Conservation (phyloP, 371 early-diverging fungal species). For the Blakeslea trispora region DNA sequence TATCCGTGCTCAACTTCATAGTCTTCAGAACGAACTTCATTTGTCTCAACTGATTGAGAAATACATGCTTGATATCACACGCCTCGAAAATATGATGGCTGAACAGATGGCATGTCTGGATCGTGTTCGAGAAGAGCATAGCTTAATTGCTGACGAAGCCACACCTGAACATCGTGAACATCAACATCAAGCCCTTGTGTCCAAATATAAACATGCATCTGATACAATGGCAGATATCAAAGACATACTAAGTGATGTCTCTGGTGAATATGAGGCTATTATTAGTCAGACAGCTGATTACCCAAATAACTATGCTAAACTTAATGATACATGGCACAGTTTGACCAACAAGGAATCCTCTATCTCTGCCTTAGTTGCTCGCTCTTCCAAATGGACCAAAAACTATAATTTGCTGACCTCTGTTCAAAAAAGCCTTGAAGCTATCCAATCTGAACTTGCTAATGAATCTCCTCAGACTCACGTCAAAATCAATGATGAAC, state of each 20-base stretch:
- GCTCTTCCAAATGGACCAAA: constrained; percentile 21
- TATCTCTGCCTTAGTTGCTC: constrained; percentile 15
- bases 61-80: constrained; percentile 16
- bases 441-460: neutral
- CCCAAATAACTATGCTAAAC: neutral
- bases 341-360: constrained; percentile 2
- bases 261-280: constrained; percentile 17
- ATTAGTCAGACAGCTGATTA: constrained; percentile 5
- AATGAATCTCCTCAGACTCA: neutral
- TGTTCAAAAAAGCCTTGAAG: neutral
- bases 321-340: constrained; percentile 12
- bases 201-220: constrained; percentile 15
- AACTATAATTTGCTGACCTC: constrained; percentile 6
- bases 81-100: constrained; percentile 11
- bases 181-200: constrained; percentile 17
- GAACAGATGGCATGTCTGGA: constrained; percentile 3
- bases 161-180: constrained; percentile 2
- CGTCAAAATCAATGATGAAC: neutral
- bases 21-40: constrained; percentile 13
- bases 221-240: constrained; percentile 19
- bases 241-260: constrained; percentile 18
- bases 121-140: constrained; percentile 7
- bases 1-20: constrained; percentile 8
- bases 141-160: constrained; percentile 1
- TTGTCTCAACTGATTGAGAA: constrained; percentile 21